Evolutionary conservation across 208 protist genomes (phyloP), one percentile per base, ranked within the genome.

Genomic region (Crithidia acanthocephali): DNA sequence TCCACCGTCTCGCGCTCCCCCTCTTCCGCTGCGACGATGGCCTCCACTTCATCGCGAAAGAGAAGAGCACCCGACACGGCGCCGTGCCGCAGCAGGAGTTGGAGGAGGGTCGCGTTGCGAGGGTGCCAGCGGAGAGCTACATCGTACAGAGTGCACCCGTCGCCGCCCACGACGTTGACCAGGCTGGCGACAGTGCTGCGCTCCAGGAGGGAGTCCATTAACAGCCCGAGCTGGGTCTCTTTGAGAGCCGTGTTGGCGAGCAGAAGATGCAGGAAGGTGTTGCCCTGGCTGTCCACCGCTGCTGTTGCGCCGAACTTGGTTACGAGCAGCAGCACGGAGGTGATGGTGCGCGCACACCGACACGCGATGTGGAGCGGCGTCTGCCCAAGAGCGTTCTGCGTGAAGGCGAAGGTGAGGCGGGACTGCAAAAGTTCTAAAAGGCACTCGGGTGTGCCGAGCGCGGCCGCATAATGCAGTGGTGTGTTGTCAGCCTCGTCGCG

Each of bases 261-360:
- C 23, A 94, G 64, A 15, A 65, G 28, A 33, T 94, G 89, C 10
- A 94, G 50, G 75, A 94, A 90, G 0, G 84, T 89, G n/a, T 84
- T 65, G 9, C 76, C 79, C 7, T 67, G 25, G 11, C 27, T 8
- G 58, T 91, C 75, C 0, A 50, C 18, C 7, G n/a, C 13, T 11
- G 33, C 20, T 32, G 32, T 69, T 3, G 74, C 33, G 30, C 89
- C 86, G 76, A 87, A 91, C 20, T 79, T 76, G 13, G 74, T 69
- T 7, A 88, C 68, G 20, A 94, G 75, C 18, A 94, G 60, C 15
- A 88, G 33, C 3, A 88, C 37, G 13, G 71, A 58, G 0, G 67
- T 63, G n/a, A 83, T 78, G 10, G 64, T 72, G 20, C 53, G 37
- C 5, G 73, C 51, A 8, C 32, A 68, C 0, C 57, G 66, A 13